Evolutionary conservation across 352 stramenopile genomes (phyloP).

Genomic region (Phytophthora litchii): DNA sequence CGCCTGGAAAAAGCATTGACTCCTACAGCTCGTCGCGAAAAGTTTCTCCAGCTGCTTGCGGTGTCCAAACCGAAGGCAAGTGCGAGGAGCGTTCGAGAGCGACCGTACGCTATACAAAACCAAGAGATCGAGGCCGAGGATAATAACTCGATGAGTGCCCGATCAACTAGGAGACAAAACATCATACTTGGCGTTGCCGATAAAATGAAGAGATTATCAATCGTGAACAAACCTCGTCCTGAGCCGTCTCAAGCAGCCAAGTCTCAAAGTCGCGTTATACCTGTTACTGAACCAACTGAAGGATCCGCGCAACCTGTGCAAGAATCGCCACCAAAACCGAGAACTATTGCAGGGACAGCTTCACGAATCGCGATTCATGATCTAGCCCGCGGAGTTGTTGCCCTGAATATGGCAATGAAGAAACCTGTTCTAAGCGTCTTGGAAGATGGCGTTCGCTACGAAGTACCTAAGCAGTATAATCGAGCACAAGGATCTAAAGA

Average conservation of each 20-base stretch:
- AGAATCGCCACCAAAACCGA: constrained; percentile 11
- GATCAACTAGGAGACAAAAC: constrained; percentile 19
- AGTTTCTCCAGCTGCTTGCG: constrained; percentile 45
- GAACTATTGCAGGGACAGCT: background rate
- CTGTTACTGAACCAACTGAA: constrained; percentile 12
- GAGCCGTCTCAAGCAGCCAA: constrained; percentile 3
- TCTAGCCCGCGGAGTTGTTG: constrained; percentile 47
- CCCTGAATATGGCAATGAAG: constrained; percentile 28
- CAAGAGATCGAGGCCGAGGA: constrained; percentile 5
- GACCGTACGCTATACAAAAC: constrained; percentile 16
- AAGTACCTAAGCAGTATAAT: constrained; percentile 46
- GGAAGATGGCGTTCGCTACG: constrained; percentile 65
- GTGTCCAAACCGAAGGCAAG: constrained; percentile 25
- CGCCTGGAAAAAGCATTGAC: constrained; percentile 59
- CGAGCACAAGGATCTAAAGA: constrained; percentile 29
- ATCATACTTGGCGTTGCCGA: constrained; percentile 26
- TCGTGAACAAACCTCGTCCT: constrained; percentile 16
- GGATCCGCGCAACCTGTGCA: background rate
- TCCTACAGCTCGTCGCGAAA: constrained; percentile 36
- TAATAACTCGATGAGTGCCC: constrained; percentile 12
- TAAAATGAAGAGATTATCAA: constrained; percentile 23
- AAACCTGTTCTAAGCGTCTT: constrained; percentile 36
- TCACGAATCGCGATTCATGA: constrained; percentile 50
- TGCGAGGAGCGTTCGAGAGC: constrained; percentile 15
- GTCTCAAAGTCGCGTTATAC: constrained; percentile 16